Evolutionary conservation across 2,329 filamentous ascomycete genomes (phyloP), one percentile per base, ranked within the genome.

Genomic region (Fusarium sp.): DNA sequence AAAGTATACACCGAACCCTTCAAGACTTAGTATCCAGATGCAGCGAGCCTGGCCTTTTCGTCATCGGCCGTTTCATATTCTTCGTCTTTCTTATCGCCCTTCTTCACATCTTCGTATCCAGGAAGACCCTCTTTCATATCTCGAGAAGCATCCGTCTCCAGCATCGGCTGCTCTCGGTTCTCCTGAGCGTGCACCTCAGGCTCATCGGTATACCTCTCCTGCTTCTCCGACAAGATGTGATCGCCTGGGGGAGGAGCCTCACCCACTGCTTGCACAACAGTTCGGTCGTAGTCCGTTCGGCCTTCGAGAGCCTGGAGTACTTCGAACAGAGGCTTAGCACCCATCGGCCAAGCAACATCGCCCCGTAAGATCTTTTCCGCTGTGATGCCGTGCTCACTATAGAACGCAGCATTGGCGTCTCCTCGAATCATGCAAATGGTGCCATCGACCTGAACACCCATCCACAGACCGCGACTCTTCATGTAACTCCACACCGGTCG

Each of bases 331-430:
- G 80, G 77, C 55, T 77, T 76, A 10, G 75, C 80, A 6, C 76
- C 77, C 42, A 77, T 73, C 1, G 82, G 81, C 80, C 81, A 83
- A 46, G 80, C 77, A 5, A 80, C 77, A 10, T 82, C 76, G 6
- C 75, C 78, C 31, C 66, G 65, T 3, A 83, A 61, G 43, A 83
- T 82, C 57, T 69, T 76, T 53, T 75, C 69, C 7, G 80, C 77
- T 0, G 77, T 73, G 45, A 83, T 81, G n/a, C 75, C 74, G 14
- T 75, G 74, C 65, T 93, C 85, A 17, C 89, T 88, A 76, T 94
- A 96, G 71, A 95, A 95, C 11, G 87, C 85, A 63, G 92, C 89
- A 74, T 96, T 96, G 74, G 94, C 93, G 70, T 94, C 93, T 1
- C 85, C 88, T 22, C 93, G 86, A 73, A 93, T 90, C 51, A 94